phyloP scores from a whole-genome alignment of 257 asterid species.

The Scutellaria minor region DNA sequence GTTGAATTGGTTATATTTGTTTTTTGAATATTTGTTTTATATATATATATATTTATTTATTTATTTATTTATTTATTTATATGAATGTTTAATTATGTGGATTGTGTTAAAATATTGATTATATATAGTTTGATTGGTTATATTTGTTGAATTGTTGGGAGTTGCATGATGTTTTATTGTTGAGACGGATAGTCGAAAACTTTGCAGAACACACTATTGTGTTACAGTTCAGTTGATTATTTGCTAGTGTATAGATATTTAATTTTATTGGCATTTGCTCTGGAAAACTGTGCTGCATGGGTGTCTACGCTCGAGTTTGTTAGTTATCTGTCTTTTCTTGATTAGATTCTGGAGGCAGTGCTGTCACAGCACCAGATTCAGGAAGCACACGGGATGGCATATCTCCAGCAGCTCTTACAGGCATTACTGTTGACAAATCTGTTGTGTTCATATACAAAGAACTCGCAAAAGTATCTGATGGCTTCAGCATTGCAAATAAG shows the following conservation, averaged over 20 bases:
- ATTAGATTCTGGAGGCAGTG: conserved; percentile 42
- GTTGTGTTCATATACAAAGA: conserved; percentile 94
- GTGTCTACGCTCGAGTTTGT: conserved; percentile 3
- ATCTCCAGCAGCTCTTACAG: conserved; percentile 59
- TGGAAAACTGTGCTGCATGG: background rate
- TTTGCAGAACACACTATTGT: background rate
- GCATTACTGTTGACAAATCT: conserved; percentile 86
- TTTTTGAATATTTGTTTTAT: too few relatives aligned
- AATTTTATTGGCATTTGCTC: background rate
- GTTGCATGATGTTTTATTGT: too few relatives aligned
- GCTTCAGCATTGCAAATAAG: conserved; percentile 88
- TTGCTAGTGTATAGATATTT: background rate
- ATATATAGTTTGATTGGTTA: too few relatives aligned
- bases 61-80: too few relatives aligned
- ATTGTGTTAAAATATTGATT: too few relatives aligned
- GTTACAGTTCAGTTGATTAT: background rate
- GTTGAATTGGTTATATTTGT: too few relatives aligned
- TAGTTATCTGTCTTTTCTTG: conserved; percentile 30
- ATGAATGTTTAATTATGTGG: too few relatives aligned
- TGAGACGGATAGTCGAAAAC: too few relatives aligned
- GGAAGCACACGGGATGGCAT: conserved; percentile 46
- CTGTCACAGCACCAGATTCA: conserved; percentile 48
- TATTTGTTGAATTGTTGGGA: too few relatives aligned
- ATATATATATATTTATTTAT: too few relatives aligned
- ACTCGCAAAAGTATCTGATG: conserved; percentile 78